Conservation (phyloP, 2,329 filamentous ascomycete genomes). For the Aspergillus fructus region DNA sequence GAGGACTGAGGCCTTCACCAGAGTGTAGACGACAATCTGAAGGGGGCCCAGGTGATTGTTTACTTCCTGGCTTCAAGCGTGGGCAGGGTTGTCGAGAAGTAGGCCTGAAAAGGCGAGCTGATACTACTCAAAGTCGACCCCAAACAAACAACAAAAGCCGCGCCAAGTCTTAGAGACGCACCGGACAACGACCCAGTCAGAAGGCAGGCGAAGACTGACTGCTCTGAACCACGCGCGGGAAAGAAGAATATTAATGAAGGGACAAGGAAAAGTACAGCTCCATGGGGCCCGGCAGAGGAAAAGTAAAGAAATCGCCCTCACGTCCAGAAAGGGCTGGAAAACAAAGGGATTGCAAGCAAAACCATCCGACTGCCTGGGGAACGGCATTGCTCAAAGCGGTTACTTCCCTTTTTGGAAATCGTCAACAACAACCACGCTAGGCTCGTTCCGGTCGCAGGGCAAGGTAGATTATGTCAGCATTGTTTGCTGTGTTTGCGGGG, state of each 20-base stretch:
- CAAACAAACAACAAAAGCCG: conserved; percentile 27
- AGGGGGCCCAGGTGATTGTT: conserved; percentile 17
- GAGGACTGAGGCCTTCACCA: conserved; percentile 12
- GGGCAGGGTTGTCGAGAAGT: conserved; percentile 12
- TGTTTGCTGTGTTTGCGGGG: conserved; percentile 22
- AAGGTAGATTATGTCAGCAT: conserved; percentile 19
- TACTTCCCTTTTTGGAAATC: conserved; percentile 22
- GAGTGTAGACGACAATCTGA: conserved; percentile 10
- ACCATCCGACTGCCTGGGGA: conserved; percentile 11
- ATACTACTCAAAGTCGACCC: conserved; percentile 22
- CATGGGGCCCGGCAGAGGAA: conserved; percentile 11
- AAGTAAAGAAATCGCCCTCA: conserved; percentile 16
- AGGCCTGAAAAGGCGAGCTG: conserved; percentile 10
- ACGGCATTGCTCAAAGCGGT: conserved; percentile 16
- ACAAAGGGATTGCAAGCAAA: conserved; percentile 9
- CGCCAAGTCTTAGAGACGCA: conserved; percentile 15
- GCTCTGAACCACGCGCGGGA: conserved; percentile 5
- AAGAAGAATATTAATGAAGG: conserved; percentile 4
- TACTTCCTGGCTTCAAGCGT: conserved; percentile 19
- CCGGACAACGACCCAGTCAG: conserved; percentile 4
- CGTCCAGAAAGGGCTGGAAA: conserved; percentile 4
- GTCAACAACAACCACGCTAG: conserved; percentile 23
- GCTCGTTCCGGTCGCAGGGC: conserved; percentile 15
- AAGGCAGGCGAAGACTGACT: conserved; percentile 8
- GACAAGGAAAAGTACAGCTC: conserved; percentile 14